These are phyloP conservation scores for Erodium texanum DNA, from an alignment of 441 rosid species.

Conservation along the genomic window DNA sequence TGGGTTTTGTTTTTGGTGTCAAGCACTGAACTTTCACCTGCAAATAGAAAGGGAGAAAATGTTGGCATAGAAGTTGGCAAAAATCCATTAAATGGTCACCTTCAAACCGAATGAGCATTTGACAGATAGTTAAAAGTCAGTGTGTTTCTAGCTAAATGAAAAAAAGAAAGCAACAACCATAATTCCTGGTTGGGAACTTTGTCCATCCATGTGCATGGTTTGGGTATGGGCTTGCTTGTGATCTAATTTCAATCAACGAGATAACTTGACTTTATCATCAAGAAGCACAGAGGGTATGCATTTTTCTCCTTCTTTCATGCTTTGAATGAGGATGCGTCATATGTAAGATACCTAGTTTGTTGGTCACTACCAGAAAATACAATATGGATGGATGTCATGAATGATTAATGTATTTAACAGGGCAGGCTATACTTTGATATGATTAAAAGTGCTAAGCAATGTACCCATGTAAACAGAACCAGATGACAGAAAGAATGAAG, in stretches of 20 bases:
- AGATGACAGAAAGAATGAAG: background rate
- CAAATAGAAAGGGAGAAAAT: conserved; percentile 10
- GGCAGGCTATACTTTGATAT: background rate
- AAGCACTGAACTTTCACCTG: conserved; percentile 49
- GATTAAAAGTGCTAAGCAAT: background rate
- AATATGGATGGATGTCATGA: background rate
- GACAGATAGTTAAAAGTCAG: background rate
- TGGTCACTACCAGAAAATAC: background rate
- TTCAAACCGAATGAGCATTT: conserved; percentile 4
- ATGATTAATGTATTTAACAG: background rate
- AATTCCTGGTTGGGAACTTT: background rate
- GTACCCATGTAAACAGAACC: background rate
- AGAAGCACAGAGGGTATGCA: conserved; percentile 4
- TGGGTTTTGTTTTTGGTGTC: conserved; percentile 37
- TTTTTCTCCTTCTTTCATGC: conserved; percentile 1
- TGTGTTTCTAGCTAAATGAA: conserved; percentile 3
- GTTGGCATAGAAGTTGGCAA: conserved; percentile 1
- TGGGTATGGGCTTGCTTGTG: background rate
- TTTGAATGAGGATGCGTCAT: background rate
- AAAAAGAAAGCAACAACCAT: background rate
- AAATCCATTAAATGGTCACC: background rate
- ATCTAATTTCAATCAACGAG: background rate
- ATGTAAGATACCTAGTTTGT: background rate
- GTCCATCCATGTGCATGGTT: conserved; percentile 4
- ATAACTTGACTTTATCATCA: background rate